Evolutionary conservation across 441 rosid species (phyloP), one percentile per base, ranked within the genome.

Genomic region (Croton laevigatus): DNA sequence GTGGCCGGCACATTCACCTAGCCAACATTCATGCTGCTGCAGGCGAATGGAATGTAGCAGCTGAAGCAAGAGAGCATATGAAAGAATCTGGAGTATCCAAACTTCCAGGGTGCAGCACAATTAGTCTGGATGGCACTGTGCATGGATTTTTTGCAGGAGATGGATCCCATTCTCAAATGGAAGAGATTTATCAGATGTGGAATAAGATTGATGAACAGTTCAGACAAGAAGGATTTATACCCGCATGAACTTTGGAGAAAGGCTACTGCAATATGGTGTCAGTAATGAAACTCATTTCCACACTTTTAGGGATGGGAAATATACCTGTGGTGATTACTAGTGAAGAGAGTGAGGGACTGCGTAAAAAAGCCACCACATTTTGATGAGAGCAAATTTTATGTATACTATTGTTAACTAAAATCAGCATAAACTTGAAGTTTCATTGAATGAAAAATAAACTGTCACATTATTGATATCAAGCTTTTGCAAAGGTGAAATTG

Each of bases 21-120:
- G 89, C 97, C 16, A 90, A 88, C 67, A 76, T 91, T 60, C 88
- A 90, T 72, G 96, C 94, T 10, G 77, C 87, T 0, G 92, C 86
- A 71, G 87, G 74, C 22, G 91, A 89, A 52, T 91, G 96, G 97
- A 70, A 73, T 0, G 89, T 81, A 55, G 96, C 83, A 53, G 91
- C 85, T 27, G 80, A 79, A 58, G 79, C 86, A 80, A 85, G 97
- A 66, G 77, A 42, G 69, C 66, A 81, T 62, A 90, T 90, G 92
- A 37, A 72, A n/a, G 74, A 42, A 2, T 73, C 78, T 65, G 88
- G 88, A 68, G 86, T 90, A 52, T 82, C 75, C 77, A 91, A 91
- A 79, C 68, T 81, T 5, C 91, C 96, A 0, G 94, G 97, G 45
- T 83, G 78, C 76, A 91, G 93, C 78, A 63, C 84, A 14, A 94